phyloP scores from a whole-genome alignment of 1,284 basidiomycete genomes.

The Kwoniella shivajii region DNA sequence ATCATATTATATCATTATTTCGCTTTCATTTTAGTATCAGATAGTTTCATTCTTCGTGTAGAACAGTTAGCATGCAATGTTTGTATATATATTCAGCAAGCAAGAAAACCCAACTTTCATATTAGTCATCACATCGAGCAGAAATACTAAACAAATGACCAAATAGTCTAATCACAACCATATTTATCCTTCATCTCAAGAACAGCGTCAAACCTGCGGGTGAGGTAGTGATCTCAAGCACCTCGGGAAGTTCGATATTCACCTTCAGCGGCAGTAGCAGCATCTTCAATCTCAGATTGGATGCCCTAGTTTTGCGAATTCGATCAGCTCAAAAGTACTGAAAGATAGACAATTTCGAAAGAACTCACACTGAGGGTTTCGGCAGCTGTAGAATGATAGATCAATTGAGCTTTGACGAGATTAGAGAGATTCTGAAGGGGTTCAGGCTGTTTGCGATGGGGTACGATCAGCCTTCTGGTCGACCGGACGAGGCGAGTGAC shows the following conservation, averaged over 20 bases:
- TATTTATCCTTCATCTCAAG: too few relatives aligned
- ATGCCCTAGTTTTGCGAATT: constrained; percentile 55
- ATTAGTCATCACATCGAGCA: too few relatives aligned
- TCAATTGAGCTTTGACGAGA: constrained; percentile 85
- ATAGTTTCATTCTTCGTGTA: too few relatives aligned
- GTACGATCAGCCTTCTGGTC: not conserved
- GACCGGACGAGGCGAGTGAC: too few relatives aligned
- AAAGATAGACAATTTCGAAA: not conserved
- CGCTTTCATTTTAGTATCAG: too few relatives aligned
- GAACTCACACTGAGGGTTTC: constrained; percentile 68
- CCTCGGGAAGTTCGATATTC: constrained; percentile 72
- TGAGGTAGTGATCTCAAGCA: constrained; percentile 41
- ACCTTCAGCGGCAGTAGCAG: constrained; percentile 83
- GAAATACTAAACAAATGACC: too few relatives aligned
- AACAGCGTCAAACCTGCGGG: too few relatives aligned
- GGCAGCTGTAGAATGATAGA: constrained; percentile 80
- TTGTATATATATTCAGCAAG: too few relatives aligned
- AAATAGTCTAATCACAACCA: too few relatives aligned
- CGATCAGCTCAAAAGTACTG: not conserved
- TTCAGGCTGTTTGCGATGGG: constrained; percentile 69
- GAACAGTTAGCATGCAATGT: too few relatives aligned
- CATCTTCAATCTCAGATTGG: constrained; percentile 87
- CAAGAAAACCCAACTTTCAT: too few relatives aligned
- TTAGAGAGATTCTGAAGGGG: constrained; percentile 91
- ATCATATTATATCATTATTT: too few relatives aligned